Conservation (phyloP, 2,329 filamentous ascomycete species). For the Pseudocercospora musae region DNA sequence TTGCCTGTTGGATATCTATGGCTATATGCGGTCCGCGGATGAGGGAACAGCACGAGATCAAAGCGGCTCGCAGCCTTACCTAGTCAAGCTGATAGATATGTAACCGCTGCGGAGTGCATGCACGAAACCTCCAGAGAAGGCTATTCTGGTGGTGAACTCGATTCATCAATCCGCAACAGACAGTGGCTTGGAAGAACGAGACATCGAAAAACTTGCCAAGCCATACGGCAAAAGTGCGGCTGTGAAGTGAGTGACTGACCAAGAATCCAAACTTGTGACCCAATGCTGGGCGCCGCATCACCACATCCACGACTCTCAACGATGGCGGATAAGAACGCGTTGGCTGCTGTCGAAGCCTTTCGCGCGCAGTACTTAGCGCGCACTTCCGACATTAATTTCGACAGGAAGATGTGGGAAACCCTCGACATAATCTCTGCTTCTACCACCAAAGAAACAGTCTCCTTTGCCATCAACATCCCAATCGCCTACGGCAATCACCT, state of each 20-base stretch:
- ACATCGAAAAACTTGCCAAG: neutral
- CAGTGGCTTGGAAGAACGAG: neutral
- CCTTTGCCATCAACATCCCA: conserved; percentile 16
- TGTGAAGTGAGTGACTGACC: neutral
- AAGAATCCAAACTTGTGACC: neutral
- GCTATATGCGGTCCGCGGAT: neutral
- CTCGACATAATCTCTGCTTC: conserved; percentile 18
- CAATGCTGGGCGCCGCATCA: neutral
- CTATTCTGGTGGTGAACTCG: neutral
- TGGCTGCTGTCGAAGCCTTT: conserved; percentile 15
- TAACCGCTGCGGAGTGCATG: neutral
- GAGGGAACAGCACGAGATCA: neutral
- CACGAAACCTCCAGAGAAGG: neutral
- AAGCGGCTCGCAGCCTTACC: neutral
- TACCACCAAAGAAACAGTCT: conserved; percentile 5
- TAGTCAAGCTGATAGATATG: neutral
- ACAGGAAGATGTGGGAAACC: conserved; percentile 15
- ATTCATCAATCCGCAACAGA: too few species aligned
- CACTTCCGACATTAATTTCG: conserved; percentile 20
- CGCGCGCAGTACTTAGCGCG: conserved; percentile 12
- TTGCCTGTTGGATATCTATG: neutral
- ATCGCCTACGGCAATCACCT: conserved; percentile 17
- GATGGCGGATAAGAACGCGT: neutral
- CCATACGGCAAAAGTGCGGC: neutral
- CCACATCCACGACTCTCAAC: neutral